A percentile compares a stretch with the other conserved stretches of the same genome.
phyloP scores from a whole-genome alignment of 2,329 filamentous ascomycete species.

The Neofusicoccum parvum region DNA sequence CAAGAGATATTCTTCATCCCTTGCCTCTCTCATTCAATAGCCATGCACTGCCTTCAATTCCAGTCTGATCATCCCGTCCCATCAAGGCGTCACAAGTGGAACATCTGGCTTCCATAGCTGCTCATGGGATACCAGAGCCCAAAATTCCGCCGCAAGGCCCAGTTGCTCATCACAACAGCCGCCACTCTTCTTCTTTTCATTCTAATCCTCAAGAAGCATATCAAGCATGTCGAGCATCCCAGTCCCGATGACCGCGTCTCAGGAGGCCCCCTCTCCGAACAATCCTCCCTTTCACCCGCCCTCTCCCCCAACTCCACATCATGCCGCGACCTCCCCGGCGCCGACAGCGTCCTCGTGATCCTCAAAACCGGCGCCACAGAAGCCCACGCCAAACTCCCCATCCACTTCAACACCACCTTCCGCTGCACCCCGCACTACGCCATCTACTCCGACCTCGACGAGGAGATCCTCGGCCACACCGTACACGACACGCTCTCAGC shows the following conservation, averaged over 20 bases:
- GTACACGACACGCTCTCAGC: too few relatives aligned
- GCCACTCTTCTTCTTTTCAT: not conserved
- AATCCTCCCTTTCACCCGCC: not conserved
- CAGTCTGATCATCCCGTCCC: too few relatives aligned
- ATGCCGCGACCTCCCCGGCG: slow-evolving; percentile 36
- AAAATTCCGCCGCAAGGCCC: not conserved
- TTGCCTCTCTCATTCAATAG: too few relatives aligned
- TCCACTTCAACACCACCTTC: slow-evolving; percentile 40
- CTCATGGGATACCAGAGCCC: too few relatives aligned
- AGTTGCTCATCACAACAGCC: not conserved
- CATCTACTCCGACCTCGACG: slow-evolving; percentile 43
- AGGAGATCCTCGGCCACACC: slow-evolving; percentile 42
- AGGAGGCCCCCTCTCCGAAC: too few relatives aligned
- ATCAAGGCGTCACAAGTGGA: too few relatives aligned
- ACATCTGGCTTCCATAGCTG: too few relatives aligned
- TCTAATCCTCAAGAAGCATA: not conserved
- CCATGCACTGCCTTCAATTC: too few relatives aligned
- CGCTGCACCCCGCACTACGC: slow-evolving; percentile 36
- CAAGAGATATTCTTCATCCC: too few relatives aligned
- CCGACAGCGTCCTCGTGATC: slow-evolving; percentile 58
- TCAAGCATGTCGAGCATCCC: not conserved
- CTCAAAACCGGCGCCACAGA: slow-evolving; percentile 64
- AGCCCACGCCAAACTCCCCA: slow-evolving; percentile 58
- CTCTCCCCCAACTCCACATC: slow-evolving; percentile 29
- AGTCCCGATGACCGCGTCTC: too few relatives aligned